phyloP scores from a whole-genome alignment of 208 protist genomes.

The Trypanosoma boissoni region DNA sequence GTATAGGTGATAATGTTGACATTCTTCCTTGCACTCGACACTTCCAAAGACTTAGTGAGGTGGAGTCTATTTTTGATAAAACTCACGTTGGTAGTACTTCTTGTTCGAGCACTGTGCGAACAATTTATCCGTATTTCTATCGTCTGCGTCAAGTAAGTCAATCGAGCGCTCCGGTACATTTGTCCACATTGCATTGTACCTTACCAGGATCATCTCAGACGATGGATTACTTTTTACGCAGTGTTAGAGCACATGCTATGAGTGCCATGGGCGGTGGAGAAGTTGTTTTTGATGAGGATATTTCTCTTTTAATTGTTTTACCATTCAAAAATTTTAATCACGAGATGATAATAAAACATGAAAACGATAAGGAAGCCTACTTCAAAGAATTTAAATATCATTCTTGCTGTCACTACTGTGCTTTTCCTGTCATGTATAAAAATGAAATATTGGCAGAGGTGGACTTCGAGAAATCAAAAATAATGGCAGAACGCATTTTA shows the following conservation, averaged over 20 bases:
- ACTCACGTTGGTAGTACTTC: neutral
- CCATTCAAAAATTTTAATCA: neutral
- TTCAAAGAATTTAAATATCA: neutral
- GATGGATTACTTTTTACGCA: conserved; percentile 21
- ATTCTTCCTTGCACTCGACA: conserved; percentile 12
- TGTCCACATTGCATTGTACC: neutral
- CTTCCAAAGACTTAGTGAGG: neutral
- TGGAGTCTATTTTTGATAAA: neutral
- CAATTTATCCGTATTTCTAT: neutral
- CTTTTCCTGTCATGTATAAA: conserved; percentile 10
- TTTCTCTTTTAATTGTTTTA: conserved; percentile 9
- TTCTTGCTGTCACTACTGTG: conserved; percentile 20
- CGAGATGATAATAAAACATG: neutral
- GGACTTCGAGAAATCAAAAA: neutral
- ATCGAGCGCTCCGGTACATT: neutral
- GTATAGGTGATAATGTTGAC: conserved; percentile 10
- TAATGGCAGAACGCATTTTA: conserved; percentile 6
- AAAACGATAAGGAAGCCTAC: neutral
- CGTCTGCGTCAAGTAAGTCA: conserved; percentile 8
- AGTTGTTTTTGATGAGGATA: conserved; percentile 11
- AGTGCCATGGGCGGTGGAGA: neutral
- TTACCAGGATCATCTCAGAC: conserved; percentile 12
- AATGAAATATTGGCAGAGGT: conserved; percentile 7
- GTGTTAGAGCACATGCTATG: conserved; percentile 6
- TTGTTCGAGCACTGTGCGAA: neutral